Evolutionary conservation across 2,329 filamentous ascomycete species (phyloP).

Genomic region (Phyllosticta paracitricarpa): DNA sequence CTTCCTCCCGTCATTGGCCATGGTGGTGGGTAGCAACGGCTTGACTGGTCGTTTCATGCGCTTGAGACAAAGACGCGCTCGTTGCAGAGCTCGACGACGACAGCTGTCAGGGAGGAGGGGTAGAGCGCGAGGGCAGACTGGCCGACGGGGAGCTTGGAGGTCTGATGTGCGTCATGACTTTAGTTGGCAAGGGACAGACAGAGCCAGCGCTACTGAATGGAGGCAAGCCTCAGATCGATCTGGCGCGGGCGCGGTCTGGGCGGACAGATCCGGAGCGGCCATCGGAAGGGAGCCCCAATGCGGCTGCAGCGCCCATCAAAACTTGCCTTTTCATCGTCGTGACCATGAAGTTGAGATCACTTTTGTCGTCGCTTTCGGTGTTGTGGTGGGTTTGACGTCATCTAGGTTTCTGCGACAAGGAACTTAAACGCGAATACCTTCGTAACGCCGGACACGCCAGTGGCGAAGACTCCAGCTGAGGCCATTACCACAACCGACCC

Average conservation of each 20-base stretch:
- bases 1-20: conserved; percentile 18
- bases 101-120: neutral
- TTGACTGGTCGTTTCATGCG: neutral
- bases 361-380: neutral
- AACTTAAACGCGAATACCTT: neutral
- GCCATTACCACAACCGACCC: no score
- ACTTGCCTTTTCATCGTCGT: neutral
- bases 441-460: neutral
- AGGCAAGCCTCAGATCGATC: conserved; percentile 5
- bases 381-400: neutral
- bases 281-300: neutral
- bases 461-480: no score
- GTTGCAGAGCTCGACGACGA: neutral
- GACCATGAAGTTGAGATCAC: neutral
- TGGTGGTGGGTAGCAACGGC: conserved; percentile 7
- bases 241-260: neutral
- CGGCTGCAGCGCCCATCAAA: neutral
- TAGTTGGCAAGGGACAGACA: neutral
- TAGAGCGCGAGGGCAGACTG: neutral
- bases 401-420: neutral
- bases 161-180: conserved; percentile 8
- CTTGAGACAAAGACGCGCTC: neutral
- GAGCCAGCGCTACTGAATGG: neutral
- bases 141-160: neutral
- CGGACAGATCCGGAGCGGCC: neutral